Evolutionary conservation across 768 basidiomycete species (phyloP).

Genomic region (Lactifluus subvellereus): DNA sequence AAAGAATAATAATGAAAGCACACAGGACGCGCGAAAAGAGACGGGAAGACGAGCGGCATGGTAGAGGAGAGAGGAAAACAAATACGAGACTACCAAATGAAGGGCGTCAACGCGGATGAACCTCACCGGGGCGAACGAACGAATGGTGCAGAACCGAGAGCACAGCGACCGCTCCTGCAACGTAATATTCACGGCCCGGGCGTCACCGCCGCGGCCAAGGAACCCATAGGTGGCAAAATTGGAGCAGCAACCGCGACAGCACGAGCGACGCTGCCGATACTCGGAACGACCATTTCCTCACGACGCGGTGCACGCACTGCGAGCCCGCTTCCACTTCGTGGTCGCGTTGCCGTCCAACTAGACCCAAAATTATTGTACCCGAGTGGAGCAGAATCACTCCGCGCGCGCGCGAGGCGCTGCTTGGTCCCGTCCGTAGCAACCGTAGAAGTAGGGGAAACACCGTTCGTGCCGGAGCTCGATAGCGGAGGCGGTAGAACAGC

Average conservation of each 20-base stretch:
- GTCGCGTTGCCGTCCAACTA: slow-evolving; percentile 34
- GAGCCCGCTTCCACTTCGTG: slow-evolving; percentile 36
- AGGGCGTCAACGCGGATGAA: neutral
- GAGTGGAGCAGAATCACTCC: slow-evolving; percentile 64
- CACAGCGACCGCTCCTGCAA: neutral
- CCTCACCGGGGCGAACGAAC: neutral
- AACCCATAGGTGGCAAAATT: slow-evolving; percentile 17
- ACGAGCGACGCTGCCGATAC: slow-evolving; percentile 17
- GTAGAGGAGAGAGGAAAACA: neutral
- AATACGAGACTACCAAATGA: slow-evolving; percentile 5
- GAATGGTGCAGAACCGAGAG: neutral
- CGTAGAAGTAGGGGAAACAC: neutral
- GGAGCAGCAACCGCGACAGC: slow-evolving; percentile 6
- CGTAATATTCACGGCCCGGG: slow-evolving; percentile 15
- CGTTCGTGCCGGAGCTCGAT: slow-evolving; percentile 9
- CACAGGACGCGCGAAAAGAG: neutral
- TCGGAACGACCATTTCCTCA: slow-evolving; percentile 22
- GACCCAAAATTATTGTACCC: slow-evolving; percentile 40
- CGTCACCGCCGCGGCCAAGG: slow-evolving; percentile 10
- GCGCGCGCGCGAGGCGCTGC: slow-evolving; percentile 49
- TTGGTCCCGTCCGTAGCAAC: slow-evolving; percentile 25
- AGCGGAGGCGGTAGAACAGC: slow-evolving; percentile 2
- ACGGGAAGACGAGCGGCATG: slow-evolving; percentile 1
- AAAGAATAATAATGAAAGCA: slow-evolving; percentile 1
- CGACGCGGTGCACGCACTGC: slow-evolving; percentile 25